These are phyloP conservation scores for Penicillium manginii DNA, from an alignment of 495 filamentous ascomycete genomes.

Conservation along the genomic window DNA sequence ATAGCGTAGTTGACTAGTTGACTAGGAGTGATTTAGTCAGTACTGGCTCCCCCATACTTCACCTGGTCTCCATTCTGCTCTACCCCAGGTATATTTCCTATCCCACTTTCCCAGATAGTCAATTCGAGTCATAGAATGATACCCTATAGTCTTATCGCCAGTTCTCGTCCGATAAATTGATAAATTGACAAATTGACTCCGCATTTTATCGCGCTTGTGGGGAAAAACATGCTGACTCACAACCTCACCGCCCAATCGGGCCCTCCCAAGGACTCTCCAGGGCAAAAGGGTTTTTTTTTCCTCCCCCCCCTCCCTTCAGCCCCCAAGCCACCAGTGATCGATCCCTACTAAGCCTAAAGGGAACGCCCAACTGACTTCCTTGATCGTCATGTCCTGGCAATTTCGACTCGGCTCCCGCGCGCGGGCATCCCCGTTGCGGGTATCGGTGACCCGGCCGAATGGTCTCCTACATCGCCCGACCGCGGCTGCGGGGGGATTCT, in stretches of 20 bases:
- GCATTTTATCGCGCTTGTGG: conserved; percentile 13
- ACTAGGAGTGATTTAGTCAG: no score
- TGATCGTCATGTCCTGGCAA: conserved; percentile 40
- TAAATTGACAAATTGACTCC: conserved; percentile 6
- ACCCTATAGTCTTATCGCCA: not conserved
- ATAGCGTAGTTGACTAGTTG: not conserved
- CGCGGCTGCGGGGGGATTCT: conserved; percentile 33
- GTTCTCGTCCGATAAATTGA: conserved; percentile 15
- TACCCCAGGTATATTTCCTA: no score
- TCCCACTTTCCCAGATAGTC: not conserved
- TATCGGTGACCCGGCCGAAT: conserved; percentile 40
- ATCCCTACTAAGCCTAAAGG: conserved; percentile 2
- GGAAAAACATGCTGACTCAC: conserved; percentile 29
- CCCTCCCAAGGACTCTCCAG: no score
- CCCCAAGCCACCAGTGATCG: not conserved
- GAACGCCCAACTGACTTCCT: conserved; percentile 8
- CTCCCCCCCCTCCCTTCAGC: not conserved
- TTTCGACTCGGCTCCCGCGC: conserved; percentile 37
- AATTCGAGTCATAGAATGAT: not conserved
- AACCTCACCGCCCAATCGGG: conserved; percentile 29
- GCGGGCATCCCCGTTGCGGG: conserved; percentile 42
- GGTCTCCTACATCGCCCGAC: conserved; percentile 35
- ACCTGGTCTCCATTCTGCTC: no score
- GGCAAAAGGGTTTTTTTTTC: conserved; percentile 17
- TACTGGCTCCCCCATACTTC: no score